Evolutionary conservation across 345 rosid genomes (phyloP), one percentile per base, ranked within the genome.

Genomic region (Rhizophora mangle): DNA sequence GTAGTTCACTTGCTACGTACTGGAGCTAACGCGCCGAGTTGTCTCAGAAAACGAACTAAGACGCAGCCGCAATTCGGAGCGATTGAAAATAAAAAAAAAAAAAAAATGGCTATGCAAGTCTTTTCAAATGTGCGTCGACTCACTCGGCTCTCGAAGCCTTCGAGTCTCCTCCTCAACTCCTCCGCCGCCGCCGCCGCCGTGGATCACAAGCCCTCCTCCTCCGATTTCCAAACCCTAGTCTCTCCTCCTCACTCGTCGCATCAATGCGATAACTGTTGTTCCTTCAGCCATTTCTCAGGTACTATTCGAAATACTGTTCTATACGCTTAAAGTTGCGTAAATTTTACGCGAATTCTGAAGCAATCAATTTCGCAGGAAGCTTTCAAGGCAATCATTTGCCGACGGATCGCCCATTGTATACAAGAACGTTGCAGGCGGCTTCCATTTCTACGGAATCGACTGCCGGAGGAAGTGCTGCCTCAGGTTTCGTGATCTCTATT

Each of bases 41-140:
- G 63, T 46, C 73, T 60, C 26, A 4, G 5, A 5, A 15, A 15
- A 27, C 19, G 46, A 22, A 71, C 58, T 60, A 67, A 46, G 59
- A 69, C 55, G 20, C 31, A 20, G 59, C 39, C 22, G 56, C 34
- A 29, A 11, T 62, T 59, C 61, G 65, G 64, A 19, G 62, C 66
- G 2, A 3, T 49, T 10, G 16, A 43, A 43, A 43, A 43, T 43
- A 43, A 19, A 43, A 43, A 11, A 43, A 39, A 11, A 10, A 43
- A 43, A 2, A 43, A 43, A 31, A 18, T 19, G 70, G 67, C 37
- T 43, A 87, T 85, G 90, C 84, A 70, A 69, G 77, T 74, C 21
- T 66, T 82, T 63, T 77, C 85, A 5, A 83, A 49, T 61, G 77
- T 84, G 52, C 80, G 84, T 37, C 76, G 81, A 64, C 56, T 86